A percentile compares a stretch with the other conserved stretches of the same genome.
Evolutionary conservation across 768 basidiomycete genomes (phyloP).

Genomic region (Tylopilus felleus): DNA sequence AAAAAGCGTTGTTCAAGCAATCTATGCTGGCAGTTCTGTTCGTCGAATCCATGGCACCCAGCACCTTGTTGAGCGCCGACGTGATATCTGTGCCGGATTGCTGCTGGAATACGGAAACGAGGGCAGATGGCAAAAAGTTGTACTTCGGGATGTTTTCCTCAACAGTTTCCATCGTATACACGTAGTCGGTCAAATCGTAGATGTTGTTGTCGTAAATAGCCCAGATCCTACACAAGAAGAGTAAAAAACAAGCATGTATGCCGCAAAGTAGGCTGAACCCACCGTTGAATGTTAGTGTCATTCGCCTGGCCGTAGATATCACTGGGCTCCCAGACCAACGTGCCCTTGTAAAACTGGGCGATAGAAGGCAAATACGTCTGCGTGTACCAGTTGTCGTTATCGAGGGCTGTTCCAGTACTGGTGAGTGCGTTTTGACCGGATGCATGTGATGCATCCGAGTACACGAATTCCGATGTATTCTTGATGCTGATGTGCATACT

Average conservation of each 20-base stretch:
- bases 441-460: constrained; percentile 50
- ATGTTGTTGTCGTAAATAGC: constrained; percentile 54
- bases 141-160: constrained; percentile 42
- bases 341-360: constrained; percentile 55
- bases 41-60: constrained; percentile 38
- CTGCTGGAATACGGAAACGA: constrained; percentile 55
- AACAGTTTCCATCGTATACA: constrained; percentile 51
- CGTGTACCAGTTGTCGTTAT: constrained; percentile 52
- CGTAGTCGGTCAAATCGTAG: constrained; percentile 67
- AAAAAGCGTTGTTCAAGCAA: constrained; percentile 64
- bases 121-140: constrained; percentile 47
- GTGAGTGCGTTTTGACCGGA: constrained; percentile 46
- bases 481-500: constrained; percentile 39
- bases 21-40: constrained; percentile 39
- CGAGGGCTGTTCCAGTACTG: constrained; percentile 36
- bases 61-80: constrained; percentile 42
- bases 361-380: constrained; percentile 54
- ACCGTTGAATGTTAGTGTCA: constrained; percentile 35
- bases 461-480: constrained; percentile 45
- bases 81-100: constrained; percentile 63
- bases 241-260: constrained; percentile 5
- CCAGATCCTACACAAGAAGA: constrained; percentile 42
- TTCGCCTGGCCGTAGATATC: constrained; percentile 37
- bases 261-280: constrained; percentile 6
- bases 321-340: constrained; percentile 47